These are phyloP conservation scores for Ustilago lituana DNA, from an alignment of 1,284 basidiomycete species.

Conservation along the genomic window DNA sequence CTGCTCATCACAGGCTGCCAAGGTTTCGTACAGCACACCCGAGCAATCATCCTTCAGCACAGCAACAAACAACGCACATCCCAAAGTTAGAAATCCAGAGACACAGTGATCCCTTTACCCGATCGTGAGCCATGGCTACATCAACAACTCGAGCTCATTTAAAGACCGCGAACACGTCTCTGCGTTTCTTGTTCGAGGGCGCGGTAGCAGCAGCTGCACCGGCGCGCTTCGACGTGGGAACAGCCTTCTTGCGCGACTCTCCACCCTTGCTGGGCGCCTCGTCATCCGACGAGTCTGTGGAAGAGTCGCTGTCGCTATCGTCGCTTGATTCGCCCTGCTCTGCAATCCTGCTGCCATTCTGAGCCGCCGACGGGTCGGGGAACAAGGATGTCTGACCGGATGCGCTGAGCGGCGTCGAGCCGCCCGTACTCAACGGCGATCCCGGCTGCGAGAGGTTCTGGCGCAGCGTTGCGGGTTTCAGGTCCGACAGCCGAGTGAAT, in stretches of 20 bases:
- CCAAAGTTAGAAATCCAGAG: too few species aligned
- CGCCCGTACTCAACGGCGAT: conserved; percentile 35
- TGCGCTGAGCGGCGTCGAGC: conserved; percentile 15
- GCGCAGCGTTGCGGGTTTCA: conserved; percentile 47
- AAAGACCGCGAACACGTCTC: conserved; percentile 34
- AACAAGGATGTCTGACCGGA: conserved; percentile 20
- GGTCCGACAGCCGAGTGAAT: conserved; percentile 52
- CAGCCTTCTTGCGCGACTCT: too few species aligned
- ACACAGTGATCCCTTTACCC: too few species aligned
- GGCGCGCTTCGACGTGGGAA: too few species aligned
- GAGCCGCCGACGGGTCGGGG: conserved; percentile 5
- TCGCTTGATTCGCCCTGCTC: conserved; percentile 4
- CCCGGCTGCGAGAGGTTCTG: conserved; percentile 51
- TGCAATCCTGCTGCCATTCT: background rate
- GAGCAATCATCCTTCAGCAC: too few species aligned
- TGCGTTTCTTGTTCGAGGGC: conserved; percentile 9
- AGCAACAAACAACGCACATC: too few species aligned
- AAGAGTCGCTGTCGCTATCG: conserved; percentile 6
- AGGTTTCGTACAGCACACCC: too few species aligned
- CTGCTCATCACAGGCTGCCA: too few species aligned
- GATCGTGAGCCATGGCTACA: too few species aligned
- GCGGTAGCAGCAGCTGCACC: conserved; percentile 5
- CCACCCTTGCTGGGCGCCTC: background rate
- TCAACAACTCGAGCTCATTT: background rate
- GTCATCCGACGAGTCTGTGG: conserved; percentile 19